Evolutionary conservation across 2,329 filamentous ascomycete species (phyloP), one percentile per base, ranked within the genome.

Genomic region (Colletotrichum lini): DNA sequence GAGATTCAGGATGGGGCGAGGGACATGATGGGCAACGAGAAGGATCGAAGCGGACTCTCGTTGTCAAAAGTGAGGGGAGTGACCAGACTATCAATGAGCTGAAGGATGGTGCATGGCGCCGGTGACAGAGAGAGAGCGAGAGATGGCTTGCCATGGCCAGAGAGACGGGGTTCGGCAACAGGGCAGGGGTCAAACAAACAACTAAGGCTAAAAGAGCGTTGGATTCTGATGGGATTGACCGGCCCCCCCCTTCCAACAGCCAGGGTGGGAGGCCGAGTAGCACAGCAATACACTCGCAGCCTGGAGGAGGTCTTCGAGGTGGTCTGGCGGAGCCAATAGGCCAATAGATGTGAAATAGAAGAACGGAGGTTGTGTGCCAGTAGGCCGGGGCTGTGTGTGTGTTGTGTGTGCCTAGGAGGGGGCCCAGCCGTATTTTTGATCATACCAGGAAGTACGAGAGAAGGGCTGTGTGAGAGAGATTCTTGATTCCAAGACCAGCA

Each of bases 41-140:
- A 63, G 50, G 15, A 42, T 58, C 12, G 47, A 57, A 30, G 21
- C 12, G 13, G 52, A 53, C 35, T 60, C 44, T 63, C 45, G 13
- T n/a, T 50, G 54, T 59, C 23, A n/a, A 42, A 50, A 71, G 65
- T 71, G 65, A 71, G 68, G 68, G 63, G 65, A 30, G 59, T 35
- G 40, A 59, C 30, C 68, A 71, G 68, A 58, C 68, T 71, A 71
- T 71, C 68, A 71, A 71, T 63, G 64, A 54, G 68, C 58, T 68
- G 68, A 71, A 63, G 16, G 8, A 40, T 53, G 58, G 57, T 45
- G 57, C 68, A 47, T 54, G 26, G 26, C 52, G 52, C 60, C 53
- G 60, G 38, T 57, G 52, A 44, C n/a, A n/a, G 60, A 57, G 64
- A 42, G 26, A 30, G 30, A 35, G 7, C n/a, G 50, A 64, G 62